Evolutionary conservation across 495 filamentous ascomycete species (phyloP).

Genomic region (Aspergillus funiculosus): DNA sequence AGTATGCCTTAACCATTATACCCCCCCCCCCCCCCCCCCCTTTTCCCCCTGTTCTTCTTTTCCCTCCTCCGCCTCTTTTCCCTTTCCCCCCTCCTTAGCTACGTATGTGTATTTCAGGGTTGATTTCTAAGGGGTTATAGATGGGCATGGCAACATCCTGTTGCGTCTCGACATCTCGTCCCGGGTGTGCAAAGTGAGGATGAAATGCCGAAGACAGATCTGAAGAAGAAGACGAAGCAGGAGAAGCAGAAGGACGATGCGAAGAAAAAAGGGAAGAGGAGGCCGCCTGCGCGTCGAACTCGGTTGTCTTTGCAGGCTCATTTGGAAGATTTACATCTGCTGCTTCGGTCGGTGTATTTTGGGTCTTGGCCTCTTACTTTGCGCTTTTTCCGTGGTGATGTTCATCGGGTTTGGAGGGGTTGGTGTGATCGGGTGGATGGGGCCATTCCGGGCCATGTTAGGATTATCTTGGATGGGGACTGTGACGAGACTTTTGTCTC

Average conservation of each 20-base stretch:
- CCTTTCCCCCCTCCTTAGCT: neutral
- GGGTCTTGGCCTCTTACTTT: slow-evolving; percentile 72
- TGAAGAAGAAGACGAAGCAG: slow-evolving; percentile 40
- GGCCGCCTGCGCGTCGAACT: slow-evolving; percentile 39
- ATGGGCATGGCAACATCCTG: slow-evolving; percentile 89
- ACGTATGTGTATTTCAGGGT: too few species aligned
- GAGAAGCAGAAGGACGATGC: neutral
- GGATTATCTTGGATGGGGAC: slow-evolving; percentile 51
- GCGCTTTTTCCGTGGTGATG: slow-evolving; percentile 71
- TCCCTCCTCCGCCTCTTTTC: neutral
- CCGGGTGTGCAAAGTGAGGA: neutral
- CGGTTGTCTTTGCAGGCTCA: slow-evolving; percentile 54
- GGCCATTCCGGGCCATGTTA: slow-evolving; percentile 44
- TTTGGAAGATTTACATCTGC: slow-evolving; percentile 68
- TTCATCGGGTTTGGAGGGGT: slow-evolving; percentile 58
- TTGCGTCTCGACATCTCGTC: slow-evolving; percentile 66
- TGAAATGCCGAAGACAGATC: neutral
- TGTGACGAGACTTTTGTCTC: slow-evolving; percentile 12
- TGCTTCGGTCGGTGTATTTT: slow-evolving; percentile 75
- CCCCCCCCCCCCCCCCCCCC: neutral
- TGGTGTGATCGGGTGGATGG: slow-evolving; percentile 49
- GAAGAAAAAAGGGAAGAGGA: slow-evolving; percentile 9
- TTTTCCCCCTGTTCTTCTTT: slow-evolving; percentile 4
- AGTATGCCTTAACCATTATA: slow-evolving; percentile 63
- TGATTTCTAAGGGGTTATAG: slow-evolving; percentile 34